A percentile compares a stretch with the other conserved stretches of the same genome.
Conservation (phyloP, 1,139 yeast genomes). For the Schizosaccharomyces versatilis region DNA sequence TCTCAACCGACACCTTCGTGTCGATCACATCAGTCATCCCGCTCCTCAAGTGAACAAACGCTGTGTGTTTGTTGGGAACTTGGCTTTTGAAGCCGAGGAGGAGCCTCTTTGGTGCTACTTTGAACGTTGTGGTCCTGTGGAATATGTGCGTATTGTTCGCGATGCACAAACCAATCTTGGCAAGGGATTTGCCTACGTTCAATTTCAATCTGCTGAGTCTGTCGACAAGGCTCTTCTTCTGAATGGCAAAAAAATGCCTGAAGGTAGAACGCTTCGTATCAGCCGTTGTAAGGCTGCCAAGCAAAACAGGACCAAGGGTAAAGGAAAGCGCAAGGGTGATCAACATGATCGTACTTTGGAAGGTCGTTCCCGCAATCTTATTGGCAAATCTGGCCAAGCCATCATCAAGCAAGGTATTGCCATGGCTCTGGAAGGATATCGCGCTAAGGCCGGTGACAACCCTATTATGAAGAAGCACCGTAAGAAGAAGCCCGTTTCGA, state of each 20-base stretch:
- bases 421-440: not conserved
- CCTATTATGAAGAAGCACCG: not conserved
- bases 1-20: conserved; percentile 48
- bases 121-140: conserved; percentile 39
- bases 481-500: not conserved
- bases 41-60: conserved; percentile 55
- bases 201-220: conserved; percentile 57
- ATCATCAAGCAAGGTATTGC: not conserved
- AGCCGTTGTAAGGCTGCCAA: conserved; percentile 45
- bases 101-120: conserved; percentile 77
- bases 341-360: not conserved
- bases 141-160: conserved; percentile 72
- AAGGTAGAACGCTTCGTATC: conserved; percentile 51
- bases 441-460: not conserved
- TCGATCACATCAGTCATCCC: conserved; percentile 84
- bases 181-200: conserved; percentile 92
- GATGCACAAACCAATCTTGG: conserved; percentile 88
- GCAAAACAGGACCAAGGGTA: not conserved
- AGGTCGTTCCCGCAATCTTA: not conserved
- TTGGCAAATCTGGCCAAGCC: conserved; percentile 2
- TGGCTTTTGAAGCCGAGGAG: conserved; percentile 81
- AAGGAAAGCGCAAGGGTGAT: not conserved
- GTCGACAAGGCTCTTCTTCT: conserved; percentile 67
- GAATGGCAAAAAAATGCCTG: conserved; percentile 40
- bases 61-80: conserved; percentile 78